Base-by-base conservation (phyloP, 2,329 filamentous ascomycete species). In the Huntiella bhutanensis region DNA sequence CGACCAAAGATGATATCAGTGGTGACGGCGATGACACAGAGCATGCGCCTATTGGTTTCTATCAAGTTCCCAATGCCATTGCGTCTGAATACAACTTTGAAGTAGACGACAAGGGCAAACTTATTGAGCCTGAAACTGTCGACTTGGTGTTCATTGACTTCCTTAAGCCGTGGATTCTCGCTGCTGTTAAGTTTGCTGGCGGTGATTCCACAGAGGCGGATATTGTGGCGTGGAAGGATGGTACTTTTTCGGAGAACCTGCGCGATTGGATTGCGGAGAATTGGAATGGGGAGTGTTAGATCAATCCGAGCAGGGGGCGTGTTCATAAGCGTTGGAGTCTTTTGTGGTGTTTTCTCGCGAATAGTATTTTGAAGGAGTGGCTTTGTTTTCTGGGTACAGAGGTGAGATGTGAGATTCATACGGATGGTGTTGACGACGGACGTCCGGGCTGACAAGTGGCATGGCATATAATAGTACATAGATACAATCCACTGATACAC, bases 121-220 rank as follows among this genome's bases (percentile, higher is more conserved):
- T 12, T n/a, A 32, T 12, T 12, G 65, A 73, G 12, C 82, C 84
- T 0, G 73, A 81, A 45, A 78, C 62, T 1, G 85, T 98, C 1
- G 88, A 96, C 59, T 59, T 98, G 5, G 77, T 95, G 11, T 98
- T 92, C 57, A 74, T 93, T 49, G 86, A 93, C 58, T 98, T 95
- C 59, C 77, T 96, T 33, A 73, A 91, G 61, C 77, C 77, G 7
- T 92, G 82, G 72, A 65, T 96, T 35, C 61, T 93, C 13, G 63
- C 80, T 8, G 86, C 85, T 2, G 64, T 94, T 51, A 75, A 77
- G 53, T 69, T 73, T 51, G 64, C 62, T 19, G 73, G 73, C 0
- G 67, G 66, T 1, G 65, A 68, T 19, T 60, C 52, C 16, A 17
- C 13, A 15, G 57, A 60, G 6, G 57, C 60, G 4, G 66, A 76